These are phyloP conservation scores for Daphne laureola DNA, from an alignment of 441 rosid genomes.

Conservation along the genomic window DNA sequence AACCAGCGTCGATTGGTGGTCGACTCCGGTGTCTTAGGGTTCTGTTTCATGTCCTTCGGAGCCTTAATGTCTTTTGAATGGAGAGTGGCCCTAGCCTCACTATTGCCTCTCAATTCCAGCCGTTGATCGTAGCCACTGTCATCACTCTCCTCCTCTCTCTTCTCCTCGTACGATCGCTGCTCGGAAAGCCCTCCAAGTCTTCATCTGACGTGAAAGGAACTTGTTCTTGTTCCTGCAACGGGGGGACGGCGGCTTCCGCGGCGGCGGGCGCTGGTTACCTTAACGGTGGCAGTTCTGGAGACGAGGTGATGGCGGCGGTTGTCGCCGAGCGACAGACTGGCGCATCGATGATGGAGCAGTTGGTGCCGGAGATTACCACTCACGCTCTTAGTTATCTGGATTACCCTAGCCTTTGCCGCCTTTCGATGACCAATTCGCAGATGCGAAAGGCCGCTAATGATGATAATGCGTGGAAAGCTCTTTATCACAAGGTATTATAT, in stretches of 20 bases:
- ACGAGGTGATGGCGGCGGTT: constrained; percentile 25
- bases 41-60: constrained; percentile 26
- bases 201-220: constrained; percentile 2
- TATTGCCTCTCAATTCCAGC: constrained; percentile 25
- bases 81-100: constrained; percentile 32
- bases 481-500: constrained; percentile 73
- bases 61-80: constrained; percentile 55
- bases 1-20: too few species aligned
- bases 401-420: constrained; percentile 86
- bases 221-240: constrained; percentile 35
- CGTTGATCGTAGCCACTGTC: constrained; percentile 43
- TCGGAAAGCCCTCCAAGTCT: constrained; percentile 14
- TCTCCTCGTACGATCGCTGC: constrained; percentile 29
- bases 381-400: constrained; percentile 97
- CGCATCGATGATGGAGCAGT: constrained; percentile 96
- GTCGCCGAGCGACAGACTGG: constrained; percentile 55
- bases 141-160: constrained; percentile 35
- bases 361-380: constrained; percentile 94
- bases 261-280: constrained; percentile 12
- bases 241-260: constrained; percentile 24
- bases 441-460: constrained; percentile 99
- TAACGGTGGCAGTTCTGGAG: constrained; percentile 28
- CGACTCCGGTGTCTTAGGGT: constrained; percentile 23
- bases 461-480: constrained; percentile 96
- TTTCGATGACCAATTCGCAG: constrained; percentile 94